Base-by-base conservation (phyloP, 1,284 basidiomycete genomes). In the Irpex lacteus region DNA sequence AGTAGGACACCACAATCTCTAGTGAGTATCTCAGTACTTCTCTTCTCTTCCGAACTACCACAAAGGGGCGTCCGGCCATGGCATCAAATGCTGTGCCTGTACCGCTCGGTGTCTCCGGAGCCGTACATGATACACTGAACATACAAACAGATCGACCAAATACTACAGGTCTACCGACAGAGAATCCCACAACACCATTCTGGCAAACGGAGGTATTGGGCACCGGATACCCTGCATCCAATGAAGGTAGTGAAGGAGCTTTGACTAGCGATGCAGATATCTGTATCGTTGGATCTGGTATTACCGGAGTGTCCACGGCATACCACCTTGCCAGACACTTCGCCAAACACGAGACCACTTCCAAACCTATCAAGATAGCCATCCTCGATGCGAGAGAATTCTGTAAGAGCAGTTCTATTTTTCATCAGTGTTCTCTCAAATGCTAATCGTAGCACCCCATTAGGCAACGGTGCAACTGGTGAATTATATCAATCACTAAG, bases 401-500 rank as follows among this genome's bases (percentile, higher is more conserved):
- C 40, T 47, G 40, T 47, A n/a, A 15, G 40, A 13, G 13, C n/a
- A 47, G 11, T 11, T 47, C 40, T 15, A 53, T 7, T 19, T 18
- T 32, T 11, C 26, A 53, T 34, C 32, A 34, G 1, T 34, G 6
- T 34, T 34, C 1, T 34, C 32, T 34, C 32, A 34, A 34, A 6
- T 34, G 1, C 32, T 34, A 6, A 34, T 34, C 32, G 32, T 1
- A 34, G 32, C 6, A 34, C 32, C 1, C 32, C 15, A 53, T 7
- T 53, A 32, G 18, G 18, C 19, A 53, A 32, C 40, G 92, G 91
- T n/a, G 92, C 91, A 26, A 94, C 91, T 58, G 91, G 90, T 88
- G 65, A 34, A 34, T 34, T 34, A 34, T 34, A 34, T 34, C 32
- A 6, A 34, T 1, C 32, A 34, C 32, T 6, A 34, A 34, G 32